These are phyloP conservation scores for Raffaelea arxii DNA, from an alignment of 2,329 filamentous ascomycete genomes.

Conservation along the genomic window DNA sequence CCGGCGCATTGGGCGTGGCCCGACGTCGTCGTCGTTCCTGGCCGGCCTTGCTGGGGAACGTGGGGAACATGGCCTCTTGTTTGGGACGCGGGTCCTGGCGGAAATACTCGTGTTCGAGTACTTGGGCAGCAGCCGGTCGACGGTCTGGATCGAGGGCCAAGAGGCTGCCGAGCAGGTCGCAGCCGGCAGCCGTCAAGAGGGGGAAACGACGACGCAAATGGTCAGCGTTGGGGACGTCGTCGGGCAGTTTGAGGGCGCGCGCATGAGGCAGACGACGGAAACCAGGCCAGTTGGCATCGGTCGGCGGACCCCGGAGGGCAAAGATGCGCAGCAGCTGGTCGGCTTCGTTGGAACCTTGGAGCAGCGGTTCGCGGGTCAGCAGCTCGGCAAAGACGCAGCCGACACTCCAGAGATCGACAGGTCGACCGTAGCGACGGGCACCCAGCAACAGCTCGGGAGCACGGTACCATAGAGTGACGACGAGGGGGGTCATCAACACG, in stretches of 20 bases:
- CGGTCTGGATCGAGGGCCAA: constrained; percentile 64
- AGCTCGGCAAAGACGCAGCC: constrained; percentile 95
- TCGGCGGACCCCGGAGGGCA: constrained; percentile 77
- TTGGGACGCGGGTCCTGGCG: constrained; percentile 83
- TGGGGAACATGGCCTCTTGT: constrained; percentile 86
- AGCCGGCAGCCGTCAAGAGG: constrained; percentile 66
- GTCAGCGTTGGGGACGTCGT: constrained; percentile 35
- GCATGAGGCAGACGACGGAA: constrained; percentile 86
- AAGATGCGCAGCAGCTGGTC: constrained; percentile 85
- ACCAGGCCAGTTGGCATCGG: constrained; percentile 71
- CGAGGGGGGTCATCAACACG: constrained; percentile 58
- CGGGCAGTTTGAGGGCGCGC: constrained; percentile 62
- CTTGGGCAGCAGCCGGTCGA: constrained; percentile 61
- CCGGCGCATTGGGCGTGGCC: constrained; percentile 75
- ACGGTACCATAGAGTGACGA: constrained; percentile 96
- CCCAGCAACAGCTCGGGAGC: constrained; percentile 85
- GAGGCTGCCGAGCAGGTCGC: constrained; percentile 57
- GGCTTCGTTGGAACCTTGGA: constrained; percentile 88
- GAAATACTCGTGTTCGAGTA: constrained; percentile 79
- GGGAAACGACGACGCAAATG: constrained; percentile 68
- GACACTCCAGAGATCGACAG: constrained; percentile 91
- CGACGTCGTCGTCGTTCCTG: constrained; percentile 69
- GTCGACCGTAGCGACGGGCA: constrained; percentile 59
- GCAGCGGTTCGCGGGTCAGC: constrained; percentile 67
- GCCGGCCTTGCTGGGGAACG: constrained; percentile 89